Conservation (phyloP, 805 yeast genomes). For the Debaryomyces tyrocola region DNA sequence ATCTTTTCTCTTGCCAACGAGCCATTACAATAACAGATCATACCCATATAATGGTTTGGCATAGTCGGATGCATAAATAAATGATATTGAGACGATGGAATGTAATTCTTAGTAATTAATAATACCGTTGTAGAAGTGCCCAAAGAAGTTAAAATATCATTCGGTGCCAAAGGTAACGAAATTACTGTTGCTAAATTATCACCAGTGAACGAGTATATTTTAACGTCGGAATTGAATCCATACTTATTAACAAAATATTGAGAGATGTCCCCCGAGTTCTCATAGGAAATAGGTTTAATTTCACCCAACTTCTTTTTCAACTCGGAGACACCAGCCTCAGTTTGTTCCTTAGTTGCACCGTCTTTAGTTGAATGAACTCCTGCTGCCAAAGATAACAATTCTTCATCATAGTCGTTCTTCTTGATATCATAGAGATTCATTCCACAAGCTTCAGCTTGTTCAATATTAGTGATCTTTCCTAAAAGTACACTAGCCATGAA, state of each 20-base stretch:
- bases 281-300: constrained; percentile 50
- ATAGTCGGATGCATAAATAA: constrained; percentile 85
- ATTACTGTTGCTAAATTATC: constrained; percentile 88
- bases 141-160: constrained; percentile 77
- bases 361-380: constrained; percentile 49
- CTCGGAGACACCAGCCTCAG: constrained; percentile 32
- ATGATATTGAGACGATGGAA: constrained; percentile 81
- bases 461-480: constrained; percentile 65
- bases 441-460: constrained; percentile 89
- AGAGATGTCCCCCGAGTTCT: constrained; percentile 53
- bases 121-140: constrained; percentile 93
- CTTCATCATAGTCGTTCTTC: constrained; percentile 54
- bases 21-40: constrained; percentile 94
- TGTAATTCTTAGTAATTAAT: constrained; percentile 72
- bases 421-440: constrained; percentile 81
- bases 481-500: constrained; percentile 71
- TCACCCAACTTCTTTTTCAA: constrained; percentile 54
- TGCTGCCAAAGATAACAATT: constrained; percentile 54
- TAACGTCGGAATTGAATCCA: constrained; percentile 59
- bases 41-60: constrained; percentile 79
- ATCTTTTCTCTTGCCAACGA: constrained; percentile 80
- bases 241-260: constrained; percentile 62
- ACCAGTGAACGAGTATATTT: constrained; percentile 79
- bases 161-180: constrained; percentile 71
- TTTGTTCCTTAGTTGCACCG: constrained; percentile 20